Percentiles rank a stretch among this genome's conserved stretches.
Conservation (phyloP, 1,139 yeast species). For the Entelexis sorbosivorans region DNA sequence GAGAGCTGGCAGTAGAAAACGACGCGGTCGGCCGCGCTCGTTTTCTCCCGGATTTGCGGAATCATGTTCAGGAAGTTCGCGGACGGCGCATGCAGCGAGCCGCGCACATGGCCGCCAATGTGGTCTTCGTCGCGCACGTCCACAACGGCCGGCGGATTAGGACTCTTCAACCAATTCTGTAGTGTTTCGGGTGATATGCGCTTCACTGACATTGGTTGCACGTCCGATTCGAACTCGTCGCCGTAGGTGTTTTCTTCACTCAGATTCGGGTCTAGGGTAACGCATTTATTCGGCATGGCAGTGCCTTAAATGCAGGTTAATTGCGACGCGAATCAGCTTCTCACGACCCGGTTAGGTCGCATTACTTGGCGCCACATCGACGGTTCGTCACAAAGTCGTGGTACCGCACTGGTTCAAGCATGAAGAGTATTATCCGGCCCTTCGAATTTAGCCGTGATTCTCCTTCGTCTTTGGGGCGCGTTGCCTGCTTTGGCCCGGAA, state of each 20-base stretch:
- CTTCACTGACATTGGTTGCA: neutral
- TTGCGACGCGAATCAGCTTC: neutral
- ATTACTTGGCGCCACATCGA: neutral
- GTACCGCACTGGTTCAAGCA: neutral
- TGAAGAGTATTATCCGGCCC: neutral
- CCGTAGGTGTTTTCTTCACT: neutral
- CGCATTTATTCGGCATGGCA: neutral
- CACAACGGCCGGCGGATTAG: slow-evolving; percentile 40
- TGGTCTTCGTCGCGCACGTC: slow-evolving; percentile 84
- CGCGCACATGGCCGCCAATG: slow-evolving; percentile 63
- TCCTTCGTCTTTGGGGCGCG: neutral
- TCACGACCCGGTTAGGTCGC: neutral
- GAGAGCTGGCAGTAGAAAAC: slow-evolving; percentile 86
- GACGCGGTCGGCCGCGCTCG: slow-evolving; percentile 41
- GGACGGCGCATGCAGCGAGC: slow-evolving; percentile 54
- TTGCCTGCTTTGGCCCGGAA: neutral
- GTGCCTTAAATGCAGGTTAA: neutral
- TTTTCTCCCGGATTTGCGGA: slow-evolving; percentile 36
- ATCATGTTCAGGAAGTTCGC: slow-evolving; percentile 37
- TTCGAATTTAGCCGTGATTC: neutral
- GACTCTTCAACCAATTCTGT: slow-evolving; percentile 17
- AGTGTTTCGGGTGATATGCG: slow-evolving; percentile 17
- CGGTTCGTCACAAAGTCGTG: neutral
- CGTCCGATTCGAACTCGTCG: neutral
- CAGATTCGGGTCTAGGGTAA: neutral